Base-by-base conservation (phyloP, 257 asterid species). In the Solanum chaucha region DNA sequence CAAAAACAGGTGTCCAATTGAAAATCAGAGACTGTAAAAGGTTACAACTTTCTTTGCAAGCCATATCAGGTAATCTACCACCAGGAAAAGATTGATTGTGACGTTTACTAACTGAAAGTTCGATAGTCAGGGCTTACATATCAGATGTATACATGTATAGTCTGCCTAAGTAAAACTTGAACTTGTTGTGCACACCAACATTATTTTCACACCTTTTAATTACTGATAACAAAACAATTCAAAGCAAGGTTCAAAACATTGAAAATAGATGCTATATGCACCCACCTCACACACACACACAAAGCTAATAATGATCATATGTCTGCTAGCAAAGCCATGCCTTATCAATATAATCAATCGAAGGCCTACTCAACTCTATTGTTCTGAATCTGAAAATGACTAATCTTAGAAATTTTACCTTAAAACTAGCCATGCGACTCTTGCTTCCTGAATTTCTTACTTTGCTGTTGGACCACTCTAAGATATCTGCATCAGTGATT, bases 401-500 rank as follows among this genome's bases (percentile, higher is more conserved):
- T 32, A 24, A 20, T 82, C 81, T 19, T 17, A 19, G 58, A 51
- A 61, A 46, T 55, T 48, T 64, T 91, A 91, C 93, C 93, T 96
- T 97, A 91, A 97, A 97, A 90, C 98, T 93, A 51, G 87, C 87
- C 92, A 95, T 94, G 77, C 87, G 92, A 89, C 93, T 92, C 92
- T 91, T 94, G 92, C 98, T 90, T 87, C 95, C 98, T 6, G 98
- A 92, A 87, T 74, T 92, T 90, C 91, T 94, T 38, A 96, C 96
- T 91, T 94, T 94, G 92, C 88, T 87, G 85, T 96, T 97, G 72
- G 99, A 98, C 99, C 99, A 97, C 90, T 93, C 90, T 87, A 97
- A 92, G 85, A 97, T 95, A 87, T 95, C 95, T 22, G 94, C 92
- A 91, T 96, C 99, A 38, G 91, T 88, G 77, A 96, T 95, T 90